phyloP scores from a whole-genome alignment of 345 rosid species.

The Murraya paniculata region DNA sequence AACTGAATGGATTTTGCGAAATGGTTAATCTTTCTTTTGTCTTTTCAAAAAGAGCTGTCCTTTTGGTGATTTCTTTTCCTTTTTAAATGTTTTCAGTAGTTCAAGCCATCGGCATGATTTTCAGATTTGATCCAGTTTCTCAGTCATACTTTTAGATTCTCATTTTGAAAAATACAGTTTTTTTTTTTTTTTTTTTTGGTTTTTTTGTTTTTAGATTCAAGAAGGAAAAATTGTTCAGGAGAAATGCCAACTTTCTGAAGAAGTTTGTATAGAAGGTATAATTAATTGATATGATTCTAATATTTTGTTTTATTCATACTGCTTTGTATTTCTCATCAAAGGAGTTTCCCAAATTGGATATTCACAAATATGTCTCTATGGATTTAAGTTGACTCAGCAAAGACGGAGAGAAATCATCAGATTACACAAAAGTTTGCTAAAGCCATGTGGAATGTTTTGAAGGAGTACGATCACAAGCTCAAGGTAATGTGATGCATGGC shows the following conservation, averaged over 20 bases:
- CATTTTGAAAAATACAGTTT: not conserved
- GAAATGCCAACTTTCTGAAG: slow-evolving; percentile 21
- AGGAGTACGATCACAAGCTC: slow-evolving; percentile 66
- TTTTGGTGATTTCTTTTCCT: not conserved
- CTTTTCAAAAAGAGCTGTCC: not conserved
- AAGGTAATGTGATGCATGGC: slow-evolving; percentile 40
- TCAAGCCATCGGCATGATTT: not conserved
- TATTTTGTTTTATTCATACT: not conserved
- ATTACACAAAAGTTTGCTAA: slow-evolving; percentile 66
- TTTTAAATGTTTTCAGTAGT: not conserved
- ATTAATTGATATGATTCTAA: slow-evolving; percentile 5
- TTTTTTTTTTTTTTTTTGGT: slow-evolving; percentile 4
- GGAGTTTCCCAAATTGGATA: slow-evolving; percentile 12
- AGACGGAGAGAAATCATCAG: slow-evolving; percentile 43
- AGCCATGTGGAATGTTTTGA: slow-evolving; percentile 75
- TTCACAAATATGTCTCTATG: slow-evolving; percentile 11
- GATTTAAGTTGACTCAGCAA: slow-evolving; percentile 24
- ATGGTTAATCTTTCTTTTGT: not conserved
- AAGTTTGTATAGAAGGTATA: slow-evolving; percentile 32
- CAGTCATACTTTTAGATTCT: not conserved
- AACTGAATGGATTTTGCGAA: not conserved
- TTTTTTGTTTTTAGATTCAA: slow-evolving; percentile 42
- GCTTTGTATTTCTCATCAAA: not conserved
- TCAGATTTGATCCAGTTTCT: not conserved
- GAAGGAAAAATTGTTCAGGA: slow-evolving; percentile 24